Conservation (phyloP, 805 yeast genomes). For the Blastobotrys terrestris region DNA sequence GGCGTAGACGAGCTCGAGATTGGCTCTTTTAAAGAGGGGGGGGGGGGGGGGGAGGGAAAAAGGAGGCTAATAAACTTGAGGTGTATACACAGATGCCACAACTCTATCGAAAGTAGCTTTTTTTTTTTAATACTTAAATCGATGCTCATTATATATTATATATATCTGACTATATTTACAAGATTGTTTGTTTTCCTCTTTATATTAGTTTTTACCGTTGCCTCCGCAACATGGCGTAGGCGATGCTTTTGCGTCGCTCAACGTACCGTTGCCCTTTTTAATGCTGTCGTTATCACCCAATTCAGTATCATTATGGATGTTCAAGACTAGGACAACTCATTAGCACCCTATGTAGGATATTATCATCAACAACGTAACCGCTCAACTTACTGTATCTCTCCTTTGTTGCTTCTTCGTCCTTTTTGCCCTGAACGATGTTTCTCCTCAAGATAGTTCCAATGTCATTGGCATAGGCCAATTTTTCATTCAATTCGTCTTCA, state of each 20-base stretch:
- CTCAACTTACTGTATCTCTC: conserved; percentile 20
- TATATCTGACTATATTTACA: too few relatives aligned
- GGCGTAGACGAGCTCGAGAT: too few relatives aligned
- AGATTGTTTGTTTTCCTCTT: too few relatives aligned
- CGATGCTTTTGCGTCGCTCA: neutral
- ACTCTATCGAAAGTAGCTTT: neutral
- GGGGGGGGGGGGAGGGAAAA: too few relatives aligned
- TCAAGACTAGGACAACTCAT: conserved; percentile 36
- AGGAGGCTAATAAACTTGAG: too few relatives aligned
- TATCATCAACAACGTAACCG: too few relatives aligned
- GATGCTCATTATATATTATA: neutral
- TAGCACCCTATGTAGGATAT: too few relatives aligned
- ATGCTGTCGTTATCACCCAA: conserved; percentile 84
- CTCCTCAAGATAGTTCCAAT: conserved; percentile 62
- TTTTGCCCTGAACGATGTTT: conserved; percentile 81
- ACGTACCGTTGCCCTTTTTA: conserved; percentile 34
- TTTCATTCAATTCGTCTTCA: conserved; percentile 44
- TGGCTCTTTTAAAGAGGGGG: neutral
- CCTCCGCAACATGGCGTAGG: neutral
- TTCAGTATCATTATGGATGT: conserved; percentile 77
- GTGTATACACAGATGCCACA: too few relatives aligned
- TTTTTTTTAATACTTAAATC: too few relatives aligned
- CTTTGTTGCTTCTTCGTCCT: conserved; percentile 23
- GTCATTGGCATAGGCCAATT: conserved; percentile 54
- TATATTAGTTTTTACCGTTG: neutral